phyloP scores from a whole-genome alignment of 805 yeast genomes.

The Saturnispora bothae region DNA sequence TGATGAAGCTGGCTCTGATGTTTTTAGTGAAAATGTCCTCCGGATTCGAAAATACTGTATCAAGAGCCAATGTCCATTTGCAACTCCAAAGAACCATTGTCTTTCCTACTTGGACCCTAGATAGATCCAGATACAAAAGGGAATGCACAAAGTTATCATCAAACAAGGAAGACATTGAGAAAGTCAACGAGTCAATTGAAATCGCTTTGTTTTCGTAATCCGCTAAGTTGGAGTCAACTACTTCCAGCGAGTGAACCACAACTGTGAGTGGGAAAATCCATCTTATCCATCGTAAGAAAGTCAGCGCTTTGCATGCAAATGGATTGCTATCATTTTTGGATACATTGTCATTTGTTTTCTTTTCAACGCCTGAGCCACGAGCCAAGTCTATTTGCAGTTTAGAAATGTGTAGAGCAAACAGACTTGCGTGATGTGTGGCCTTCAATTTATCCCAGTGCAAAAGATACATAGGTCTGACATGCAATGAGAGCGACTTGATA shows the following conservation, averaged over 20 bases:
- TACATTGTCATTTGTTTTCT: too few relatives aligned
- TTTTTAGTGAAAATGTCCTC: constrained; percentile 1
- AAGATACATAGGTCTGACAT: constrained; percentile 14
- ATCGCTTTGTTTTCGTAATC: constrained; percentile 2
- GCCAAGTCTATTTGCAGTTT: constrained; percentile 4
- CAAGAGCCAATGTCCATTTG: constrained; percentile 11
- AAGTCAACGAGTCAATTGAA: constrained; percentile 10
- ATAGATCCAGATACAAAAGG: constrained; percentile 8
- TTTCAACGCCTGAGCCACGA: neutral
- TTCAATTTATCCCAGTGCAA: constrained; percentile 10
- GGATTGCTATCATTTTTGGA: too few relatives aligned
- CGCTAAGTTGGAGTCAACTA: constrained; percentile 1
- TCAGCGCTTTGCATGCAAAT: too few relatives aligned
- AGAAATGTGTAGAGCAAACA: constrained; percentile 12
- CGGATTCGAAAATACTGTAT: neutral
- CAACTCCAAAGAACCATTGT: constrained; percentile 3
- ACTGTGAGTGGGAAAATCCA: constrained; percentile 12
- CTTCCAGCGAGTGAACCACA: constrained; percentile 9
- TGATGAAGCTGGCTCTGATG: constrained; percentile 6
- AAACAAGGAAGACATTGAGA: constrained; percentile 7
- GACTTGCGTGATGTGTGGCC: constrained; percentile 14
- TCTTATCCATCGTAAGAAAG: constrained; percentile 6
- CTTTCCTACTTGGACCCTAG: constrained; percentile 6
- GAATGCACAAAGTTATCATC: neutral
- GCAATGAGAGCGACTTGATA: constrained; percentile 13